These are phyloP conservation scores for Orbilia brochopaga DNA, from an alignment of 2,329 filamentous ascomycete genomes.

Conservation along the genomic window DNA sequence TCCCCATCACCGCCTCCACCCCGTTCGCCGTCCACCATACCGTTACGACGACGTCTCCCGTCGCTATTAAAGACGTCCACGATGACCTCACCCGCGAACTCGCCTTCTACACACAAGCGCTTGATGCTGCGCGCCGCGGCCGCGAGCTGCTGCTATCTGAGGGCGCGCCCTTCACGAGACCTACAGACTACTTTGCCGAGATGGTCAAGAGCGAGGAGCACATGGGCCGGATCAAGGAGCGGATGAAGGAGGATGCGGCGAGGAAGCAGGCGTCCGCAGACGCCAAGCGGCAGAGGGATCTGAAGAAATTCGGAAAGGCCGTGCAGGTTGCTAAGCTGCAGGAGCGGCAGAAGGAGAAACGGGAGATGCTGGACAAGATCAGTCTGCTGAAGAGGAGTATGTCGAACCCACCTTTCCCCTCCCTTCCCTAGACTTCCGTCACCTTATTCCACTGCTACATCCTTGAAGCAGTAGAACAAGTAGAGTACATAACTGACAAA, in stretches of 20 bases:
- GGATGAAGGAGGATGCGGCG: constrained; percentile 88
- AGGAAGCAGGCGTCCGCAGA: constrained; percentile 90
- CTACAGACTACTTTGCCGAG: constrained; percentile 95
- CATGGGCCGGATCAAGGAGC: constrained; percentile 95
- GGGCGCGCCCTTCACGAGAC: constrained; percentile 82
- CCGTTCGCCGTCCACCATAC: constrained; percentile 85
- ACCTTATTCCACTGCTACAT: neutral
- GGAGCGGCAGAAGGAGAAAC: constrained; percentile 90
- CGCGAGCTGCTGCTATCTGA: constrained; percentile 79
- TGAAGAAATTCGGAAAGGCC: constrained; percentile 99
- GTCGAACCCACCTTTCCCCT: constrained; percentile 57
- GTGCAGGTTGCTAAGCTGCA: constrained; percentile 96
- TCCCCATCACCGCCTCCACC: constrained; percentile 69
- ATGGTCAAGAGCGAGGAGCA: constrained; percentile 99
- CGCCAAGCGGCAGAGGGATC: constrained; percentile 85
- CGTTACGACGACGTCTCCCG: constrained; percentile 71
- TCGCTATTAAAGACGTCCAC: constrained; percentile 79
- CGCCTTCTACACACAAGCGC: constrained; percentile 87
- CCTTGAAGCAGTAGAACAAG: neutral
- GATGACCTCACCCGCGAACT: constrained; percentile 93
- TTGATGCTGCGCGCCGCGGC: constrained; percentile 76
- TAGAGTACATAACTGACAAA: neutral
- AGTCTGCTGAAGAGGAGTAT: constrained; percentile 91
- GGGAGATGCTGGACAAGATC: constrained; percentile 93
- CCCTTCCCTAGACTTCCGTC: constrained; percentile 9